Evolutionary conservation across 768 basidiomycete genomes (phyloP).

Genomic region (Lactarius sp.): DNA sequence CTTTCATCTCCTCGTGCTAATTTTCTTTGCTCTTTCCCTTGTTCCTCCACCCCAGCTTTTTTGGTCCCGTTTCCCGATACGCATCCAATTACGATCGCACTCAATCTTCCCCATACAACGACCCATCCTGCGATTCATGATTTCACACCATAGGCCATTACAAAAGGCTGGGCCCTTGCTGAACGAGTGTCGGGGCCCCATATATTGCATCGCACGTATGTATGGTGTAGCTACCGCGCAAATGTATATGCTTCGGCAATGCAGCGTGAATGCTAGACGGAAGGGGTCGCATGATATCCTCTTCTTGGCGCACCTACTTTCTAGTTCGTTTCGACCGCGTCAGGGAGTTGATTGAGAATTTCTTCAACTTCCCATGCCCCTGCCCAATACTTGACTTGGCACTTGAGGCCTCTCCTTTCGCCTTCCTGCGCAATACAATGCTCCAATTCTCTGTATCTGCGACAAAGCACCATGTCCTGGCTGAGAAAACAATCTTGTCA

Average conservation of each 20-base stretch:
- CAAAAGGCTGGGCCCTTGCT: conserved; percentile 6
- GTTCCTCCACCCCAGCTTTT: conserved; percentile 2
- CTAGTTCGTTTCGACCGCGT: conserved; percentile 3
- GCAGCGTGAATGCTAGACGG: conserved; percentile 9
- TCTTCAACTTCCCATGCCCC: conserved; percentile 98
- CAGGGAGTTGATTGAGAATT: conserved; percentile 41
- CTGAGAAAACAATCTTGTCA: conserved; percentile 37
- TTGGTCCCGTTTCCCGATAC: not conserved
- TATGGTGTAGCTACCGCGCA: conserved; percentile 25
- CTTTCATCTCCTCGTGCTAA: conserved; percentile 20
- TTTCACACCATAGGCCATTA: conserved; percentile 7
- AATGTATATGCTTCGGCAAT: conserved; percentile 26
- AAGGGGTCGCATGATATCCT: not conserved
- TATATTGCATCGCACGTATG: conserved; percentile 16
- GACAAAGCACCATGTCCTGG: conserved; percentile 78
- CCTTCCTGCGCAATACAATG: conserved; percentile 74
- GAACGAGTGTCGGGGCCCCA: conserved; percentile 17
- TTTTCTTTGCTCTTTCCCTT: conserved; percentile 8
- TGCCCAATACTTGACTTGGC: conserved; percentile 77
- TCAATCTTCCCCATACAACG: conserved; percentile 10
- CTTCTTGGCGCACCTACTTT: too few species aligned
- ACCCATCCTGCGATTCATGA: conserved; percentile 14
- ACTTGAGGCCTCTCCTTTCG: conserved; percentile 55
- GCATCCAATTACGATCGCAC: conserved; percentile 12
- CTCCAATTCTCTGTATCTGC: conserved; percentile 73